Base-by-base conservation (phyloP, 1,284 basidiomycete species). In the Naganishia liquefaciens region DNA sequence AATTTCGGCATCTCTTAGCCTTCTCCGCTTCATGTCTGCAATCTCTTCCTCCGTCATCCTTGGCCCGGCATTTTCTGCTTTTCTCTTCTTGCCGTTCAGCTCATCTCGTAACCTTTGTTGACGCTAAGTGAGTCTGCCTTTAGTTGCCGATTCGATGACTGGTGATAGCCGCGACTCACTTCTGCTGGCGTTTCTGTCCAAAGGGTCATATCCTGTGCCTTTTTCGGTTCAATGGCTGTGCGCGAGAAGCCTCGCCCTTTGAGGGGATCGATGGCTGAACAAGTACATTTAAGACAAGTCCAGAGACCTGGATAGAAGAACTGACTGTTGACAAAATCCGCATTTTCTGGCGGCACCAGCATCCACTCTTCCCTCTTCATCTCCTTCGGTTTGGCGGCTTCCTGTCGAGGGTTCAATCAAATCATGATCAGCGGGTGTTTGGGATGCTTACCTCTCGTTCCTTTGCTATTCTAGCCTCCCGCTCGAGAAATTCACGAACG, bases 181-280 rank as follows among this genome's bases (percentile, higher is more conserved):
- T 96, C 90, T 0, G 86, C 87, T 0, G 93, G 93, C 0, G 93
- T 95, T 81, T 96, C 93, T 0, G 93, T 96, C 93, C 93, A 96
- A 2, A 93, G 81, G 1, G 86, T 87, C 49, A 70, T 70, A 63
- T 79, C 84, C 64, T 87, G 86, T 0, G 78, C 70, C 39, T 78
- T 80, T 17, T 71, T 62, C 5, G 74, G 72, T 78, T 77, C 68
- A 75, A 70, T 75, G 1, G 81, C 72, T 63, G 76, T 75, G 60
- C 78, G 76, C 28, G 71, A 82, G 10, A 84, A 81, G 0, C 84
- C 83, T 51, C 85, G 84, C n/a, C 88, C 86, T 70, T 87, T 87
- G 2, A 87, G 85, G 1, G 89, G 87, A 73, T 91, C 89, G 52
- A 89, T 83, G 17, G 81, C 84, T 85, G 70, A 2, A 46, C 33